phyloP scores from a whole-genome alignment of 2,329 filamentous ascomycete species.

The Penicillium oxalicum region DNA sequence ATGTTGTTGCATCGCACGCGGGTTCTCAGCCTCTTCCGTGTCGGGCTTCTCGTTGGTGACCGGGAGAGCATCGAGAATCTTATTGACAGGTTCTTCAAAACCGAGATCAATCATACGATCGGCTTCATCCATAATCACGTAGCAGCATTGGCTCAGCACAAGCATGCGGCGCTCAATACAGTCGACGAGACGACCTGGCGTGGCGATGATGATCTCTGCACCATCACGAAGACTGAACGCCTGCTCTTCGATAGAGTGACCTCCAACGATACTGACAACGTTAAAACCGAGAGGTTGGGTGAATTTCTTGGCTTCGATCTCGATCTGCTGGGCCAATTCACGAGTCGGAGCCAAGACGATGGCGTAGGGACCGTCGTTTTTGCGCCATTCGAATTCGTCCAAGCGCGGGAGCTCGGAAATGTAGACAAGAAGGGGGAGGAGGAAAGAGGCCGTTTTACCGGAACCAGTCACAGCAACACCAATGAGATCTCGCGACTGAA shows the following conservation, averaged over 20 bases:
- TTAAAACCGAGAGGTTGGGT: slow-evolving; percentile 85
- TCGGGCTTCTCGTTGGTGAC: slow-evolving; percentile 94
- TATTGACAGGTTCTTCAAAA: slow-evolving; percentile 96
- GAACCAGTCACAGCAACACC: slow-evolving; percentile 97
- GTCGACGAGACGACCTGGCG: slow-evolving; percentile 91
- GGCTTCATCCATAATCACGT: slow-evolving; percentile 98
- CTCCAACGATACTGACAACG: slow-evolving; percentile 96
- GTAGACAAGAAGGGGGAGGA: slow-evolving; percentile 87
- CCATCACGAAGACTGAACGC: slow-evolving; percentile 83
- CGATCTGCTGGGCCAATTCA: slow-evolving; percentile 96
- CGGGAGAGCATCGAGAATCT: slow-evolving; percentile 90
- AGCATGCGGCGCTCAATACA: slow-evolving; percentile 90
- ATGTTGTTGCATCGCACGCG: slow-evolving; percentile 74
- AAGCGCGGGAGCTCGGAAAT: slow-evolving; percentile 85
- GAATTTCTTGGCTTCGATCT: slow-evolving; percentile 88
- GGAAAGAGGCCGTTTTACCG: slow-evolving; percentile 93
- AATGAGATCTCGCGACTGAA: slow-evolving; percentile 91
- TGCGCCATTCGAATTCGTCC: slow-evolving; percentile 72
- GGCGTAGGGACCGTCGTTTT: slow-evolving; percentile 94
- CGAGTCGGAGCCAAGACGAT: slow-evolving; percentile 94
- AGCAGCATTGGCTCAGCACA: slow-evolving; percentile 93
- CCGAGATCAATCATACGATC: slow-evolving; percentile 98
- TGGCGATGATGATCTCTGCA: slow-evolving; percentile 97
- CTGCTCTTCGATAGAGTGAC: slow-evolving; percentile 91
- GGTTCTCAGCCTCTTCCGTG: slow-evolving; percentile 81